These are phyloP conservation scores for Geotrichum citri-aurantii DNA, from an alignment of 1,139 yeast genomes.

Conservation along the genomic window DNA sequence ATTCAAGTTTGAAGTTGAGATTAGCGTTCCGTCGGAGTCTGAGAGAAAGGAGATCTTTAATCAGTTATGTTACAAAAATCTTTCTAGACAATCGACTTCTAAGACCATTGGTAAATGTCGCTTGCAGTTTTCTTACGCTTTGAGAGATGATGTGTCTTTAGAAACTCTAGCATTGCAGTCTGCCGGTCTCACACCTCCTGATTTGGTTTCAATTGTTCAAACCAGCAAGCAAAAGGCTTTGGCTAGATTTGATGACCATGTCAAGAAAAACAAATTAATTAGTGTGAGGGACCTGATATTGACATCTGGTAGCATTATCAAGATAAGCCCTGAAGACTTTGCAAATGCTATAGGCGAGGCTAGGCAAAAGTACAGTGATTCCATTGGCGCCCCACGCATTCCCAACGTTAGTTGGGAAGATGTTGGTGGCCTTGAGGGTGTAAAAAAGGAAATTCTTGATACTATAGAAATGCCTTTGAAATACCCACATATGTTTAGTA, in stretches of 20 bases:
- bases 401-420: constrained; percentile 96
- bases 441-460: constrained; percentile 87
- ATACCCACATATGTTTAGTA: constrained; percentile 81
- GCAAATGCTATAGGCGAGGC: constrained; percentile 73
- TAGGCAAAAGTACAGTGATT: constrained; percentile 80
- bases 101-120: constrained; percentile 20
- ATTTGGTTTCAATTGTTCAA: constrained; percentile 64
- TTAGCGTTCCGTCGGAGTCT: constrained; percentile 70
- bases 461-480: constrained; percentile 94
- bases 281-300: constrained; percentile 29
- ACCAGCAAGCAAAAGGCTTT: constrained; percentile 57
- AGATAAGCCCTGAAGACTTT: constrained; percentile 59
- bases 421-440: constrained; percentile 84
- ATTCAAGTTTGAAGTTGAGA: constrained; percentile 69
- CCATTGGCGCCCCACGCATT: constrained; percentile 94
- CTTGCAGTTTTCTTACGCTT: constrained; percentile 19
- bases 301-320: constrained; percentile 42
- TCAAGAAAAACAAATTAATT: constrained; percentile 29
- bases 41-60: constrained; percentile 65
- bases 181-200: constrained; percentile 89
- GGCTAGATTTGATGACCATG: constrained; percentile 40
- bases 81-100: constrained; percentile 18
- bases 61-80: constrained; percentile 37
- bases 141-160: constrained; percentile 52
- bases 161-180: constrained; percentile 70